Evolutionary conservation across 2,329 filamentous ascomycete species (phyloP), one percentile per base, ranked within the genome.

Genomic region (Alternaria conjuncta): DNA sequence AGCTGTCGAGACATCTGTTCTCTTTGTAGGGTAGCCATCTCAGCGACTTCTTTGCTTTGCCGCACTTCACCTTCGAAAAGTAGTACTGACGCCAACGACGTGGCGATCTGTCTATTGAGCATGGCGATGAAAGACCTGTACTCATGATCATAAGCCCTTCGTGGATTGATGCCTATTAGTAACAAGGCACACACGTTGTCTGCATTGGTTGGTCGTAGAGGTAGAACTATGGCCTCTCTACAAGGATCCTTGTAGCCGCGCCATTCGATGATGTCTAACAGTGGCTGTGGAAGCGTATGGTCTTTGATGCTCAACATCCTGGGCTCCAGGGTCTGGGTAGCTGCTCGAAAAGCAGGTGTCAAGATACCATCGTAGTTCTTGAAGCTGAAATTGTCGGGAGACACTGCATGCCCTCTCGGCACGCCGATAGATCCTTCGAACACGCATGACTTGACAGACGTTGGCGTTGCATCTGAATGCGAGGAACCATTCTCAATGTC

Each of bases 361-460:
- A 78, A 76, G 0, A 74, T 71, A 45, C 77, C 74, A 45, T 74
- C 70, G 45, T 70, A 71, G 28, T 74, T 62, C 56, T 73, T 73
- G 26, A 78, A 60, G 56, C 74, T 69, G 13, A 78, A 67, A 45
- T 67, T 72, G 1, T 71, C 69, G 32, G 71, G 77, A 7, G 70
- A 70, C n/a, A 68, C 71, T 18, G 71, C 58, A 59, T 78, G 77
- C 5, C 72, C 76, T 51, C 71, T 65, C 0, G 75, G 74, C 36
- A 79, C 74, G 12, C 75, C 77, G 18, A 78, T 73, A 3, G 75
- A 71, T 28, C 77, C 76, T 68, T 77, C 77, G 8, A 79, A 53
- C 3, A 73, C n/a, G 53, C 75, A 79, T 12, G 67, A 70, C 50
- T 75, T 78, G 10, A 73, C 49, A 1, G 71, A 73, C 25, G 12